These are phyloP conservation scores for Isoetes taiwanensis DNA, from an alignment of 75 land plant genomes.

Conservation along the genomic window DNA sequence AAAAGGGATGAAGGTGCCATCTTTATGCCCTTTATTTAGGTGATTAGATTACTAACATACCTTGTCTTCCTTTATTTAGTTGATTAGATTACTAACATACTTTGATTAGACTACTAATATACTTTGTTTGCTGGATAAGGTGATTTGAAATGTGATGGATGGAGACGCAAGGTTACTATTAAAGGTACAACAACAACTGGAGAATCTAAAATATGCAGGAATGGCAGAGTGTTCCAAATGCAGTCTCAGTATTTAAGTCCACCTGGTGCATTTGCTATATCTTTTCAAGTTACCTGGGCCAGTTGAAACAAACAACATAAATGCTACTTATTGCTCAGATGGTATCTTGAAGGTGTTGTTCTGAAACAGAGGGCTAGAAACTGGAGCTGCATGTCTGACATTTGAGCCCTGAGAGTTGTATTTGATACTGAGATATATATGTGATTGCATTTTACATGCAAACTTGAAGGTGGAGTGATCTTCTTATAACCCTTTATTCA, in stretches of 20 bases:
- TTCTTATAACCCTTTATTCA: too few species aligned
- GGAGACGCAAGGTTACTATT: conserved; percentile 54
- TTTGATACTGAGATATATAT: too few species aligned
- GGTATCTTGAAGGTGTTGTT: conserved; percentile 61
- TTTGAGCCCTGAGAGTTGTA: conserved; percentile 24
- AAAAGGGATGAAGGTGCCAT: conserved; percentile 53
- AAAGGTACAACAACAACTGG: conserved; percentile 62
- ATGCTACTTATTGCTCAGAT: conserved; percentile 50
- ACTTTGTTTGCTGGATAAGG: conserved; percentile 19
- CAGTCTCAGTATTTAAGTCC: conserved; percentile 56
- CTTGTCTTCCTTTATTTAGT: not conserved
- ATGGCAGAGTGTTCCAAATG: conserved; percentile 46
- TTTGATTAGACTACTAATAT: not conserved
- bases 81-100: not conserved
- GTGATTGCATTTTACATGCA: too few species aligned
- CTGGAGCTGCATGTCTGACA: conserved; percentile 18
- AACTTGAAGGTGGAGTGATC: too few species aligned
- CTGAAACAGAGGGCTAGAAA: conserved; percentile 31
- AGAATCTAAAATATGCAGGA: conserved; percentile 27
- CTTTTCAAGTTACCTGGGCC: conserved; percentile 64
- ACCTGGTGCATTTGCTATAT: conserved; percentile 50
- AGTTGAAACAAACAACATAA: conserved; percentile 46
- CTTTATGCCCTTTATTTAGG: not conserved
- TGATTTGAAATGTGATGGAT: conserved; percentile 61
- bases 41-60: not conserved